phyloP scores from a whole-genome alignment of 345 rosid genomes.

The Hibiscus trionum region DNA sequence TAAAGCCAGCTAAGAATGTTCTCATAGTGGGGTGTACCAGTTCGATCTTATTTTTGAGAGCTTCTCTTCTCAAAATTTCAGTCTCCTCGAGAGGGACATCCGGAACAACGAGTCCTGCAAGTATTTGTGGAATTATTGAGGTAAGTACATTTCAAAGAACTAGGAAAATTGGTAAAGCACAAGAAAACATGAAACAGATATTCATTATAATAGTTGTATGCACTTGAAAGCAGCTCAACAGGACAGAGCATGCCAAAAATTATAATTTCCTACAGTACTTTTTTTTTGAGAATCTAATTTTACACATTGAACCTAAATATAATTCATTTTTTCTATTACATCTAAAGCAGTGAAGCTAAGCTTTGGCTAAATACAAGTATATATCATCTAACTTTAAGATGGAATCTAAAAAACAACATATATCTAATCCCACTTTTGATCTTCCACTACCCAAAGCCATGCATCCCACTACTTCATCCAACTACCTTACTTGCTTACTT shows the following conservation, averaged over 20 bases:
- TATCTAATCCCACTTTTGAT: not conserved
- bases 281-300: not conserved
- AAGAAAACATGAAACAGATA: not conserved
- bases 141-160: not conserved
- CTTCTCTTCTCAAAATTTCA: too few relatives aligned
- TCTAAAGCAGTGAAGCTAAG: not conserved
- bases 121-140: too few relatives aligned
- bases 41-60: too few relatives aligned
- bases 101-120: too few relatives aligned
- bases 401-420: not conserved
- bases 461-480: too few relatives aligned
- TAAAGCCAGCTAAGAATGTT: too few relatives aligned
- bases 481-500: too few relatives aligned
- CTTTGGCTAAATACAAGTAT: not conserved
- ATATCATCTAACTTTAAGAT: not conserved
- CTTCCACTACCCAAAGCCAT: too few relatives aligned
- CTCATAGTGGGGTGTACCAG: too few relatives aligned
- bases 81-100: too few relatives aligned
- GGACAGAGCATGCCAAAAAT: conserved; percentile 1
- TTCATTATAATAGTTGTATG: not conserved
- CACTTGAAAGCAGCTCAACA: not conserved
- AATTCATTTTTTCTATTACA: not conserved
- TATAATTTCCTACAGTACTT: too few relatives aligned
- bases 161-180: not conserved
- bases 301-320: not conserved